Base-by-base conservation (phyloP, 805 yeast species). In the Kodamaea kakaduensis region DNA sequence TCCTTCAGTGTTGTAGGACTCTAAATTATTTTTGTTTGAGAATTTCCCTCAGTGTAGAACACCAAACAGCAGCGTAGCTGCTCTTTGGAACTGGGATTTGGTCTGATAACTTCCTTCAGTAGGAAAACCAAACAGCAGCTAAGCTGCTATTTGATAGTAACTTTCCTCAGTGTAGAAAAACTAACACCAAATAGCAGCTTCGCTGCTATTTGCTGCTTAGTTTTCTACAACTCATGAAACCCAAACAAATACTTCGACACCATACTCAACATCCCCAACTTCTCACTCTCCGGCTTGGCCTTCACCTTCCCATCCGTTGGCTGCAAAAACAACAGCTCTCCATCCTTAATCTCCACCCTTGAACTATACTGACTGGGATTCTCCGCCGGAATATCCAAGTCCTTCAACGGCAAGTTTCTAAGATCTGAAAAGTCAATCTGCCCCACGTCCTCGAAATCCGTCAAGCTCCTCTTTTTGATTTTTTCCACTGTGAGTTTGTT, bases 401-500 rank as follows among this genome's bases (percentile, higher is more conserved):
- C 39, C 22, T 22, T 13, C 18, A 22, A 23, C 4, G 38, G 38
- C 25, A 29, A 28, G 9, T 32, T 23, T 22, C 32, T 20, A 24
- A 38, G 25, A 25, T 30, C 38, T 18, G 29, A 42, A 18, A 39
- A 38, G 21, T 37, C 47, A 2, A 46, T 50, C 2, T 65, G 70
- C 1, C 80, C 80, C 17, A 75, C 61, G 43, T 75, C 76, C 45
- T 74, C 78, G 24, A 50, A 53, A 6, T 53, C 59, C 3, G 58
- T 56, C 29, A 76, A 58, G 34, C 61, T 63, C 37, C 71, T 51
- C 40, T 67, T 66, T 27, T 71, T 67, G 20, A 82, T 59, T 51
- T 77, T 78, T 48, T 81, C 88, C 13, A 81, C 67, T 2, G 78
- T 69, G 17, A 66, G 63, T 43, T 75, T 78, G 9, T 75, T 69